Evolutionary conservation across 2,329 filamentous ascomycete genomes (phyloP).

Genomic region (Colletotrichum brevisporum): DNA sequence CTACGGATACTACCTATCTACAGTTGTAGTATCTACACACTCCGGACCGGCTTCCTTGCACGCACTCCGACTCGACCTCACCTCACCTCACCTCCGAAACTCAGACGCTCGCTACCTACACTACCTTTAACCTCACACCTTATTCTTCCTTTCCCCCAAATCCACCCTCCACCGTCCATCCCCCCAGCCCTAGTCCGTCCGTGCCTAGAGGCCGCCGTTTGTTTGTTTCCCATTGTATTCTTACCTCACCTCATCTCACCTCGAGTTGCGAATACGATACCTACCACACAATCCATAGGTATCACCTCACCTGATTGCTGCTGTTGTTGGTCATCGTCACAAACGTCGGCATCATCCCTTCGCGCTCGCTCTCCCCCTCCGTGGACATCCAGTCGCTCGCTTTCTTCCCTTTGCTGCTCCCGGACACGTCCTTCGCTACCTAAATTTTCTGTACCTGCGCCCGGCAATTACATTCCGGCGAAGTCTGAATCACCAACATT

Average conservation of each 20-base stretch:
- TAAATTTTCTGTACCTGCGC: conserved; percentile 5
- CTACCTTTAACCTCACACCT: background rate
- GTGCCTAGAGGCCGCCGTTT: conserved; percentile 21
- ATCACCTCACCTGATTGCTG: conserved; percentile 6
- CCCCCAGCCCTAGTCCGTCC: conserved; percentile 24
- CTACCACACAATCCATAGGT: background rate
- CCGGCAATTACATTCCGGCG: background rate
- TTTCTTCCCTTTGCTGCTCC: conserved; percentile 23
- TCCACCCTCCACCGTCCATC: background rate
- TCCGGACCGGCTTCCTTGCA: background rate
- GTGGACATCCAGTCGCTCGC: conserved; percentile 11
- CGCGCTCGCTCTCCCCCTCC: background rate
- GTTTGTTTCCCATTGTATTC: conserved; percentile 8
- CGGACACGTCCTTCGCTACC: conserved; percentile 4
- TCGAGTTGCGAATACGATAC: background rate
- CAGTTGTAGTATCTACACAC: background rate
- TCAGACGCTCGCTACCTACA: conserved; percentile 2
- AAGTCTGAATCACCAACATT: conserved; percentile 15
- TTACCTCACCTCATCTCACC: background rate
- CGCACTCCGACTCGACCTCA: background rate
- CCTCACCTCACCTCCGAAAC: background rate
- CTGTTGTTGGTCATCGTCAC: background rate
- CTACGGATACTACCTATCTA: background rate
- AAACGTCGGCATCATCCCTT: no score
- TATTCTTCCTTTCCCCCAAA: conserved; percentile 5